Base-by-base conservation (phyloP, 2,329 filamentous ascomycete species). In the Beauveria scarabaeidicola region DNA sequence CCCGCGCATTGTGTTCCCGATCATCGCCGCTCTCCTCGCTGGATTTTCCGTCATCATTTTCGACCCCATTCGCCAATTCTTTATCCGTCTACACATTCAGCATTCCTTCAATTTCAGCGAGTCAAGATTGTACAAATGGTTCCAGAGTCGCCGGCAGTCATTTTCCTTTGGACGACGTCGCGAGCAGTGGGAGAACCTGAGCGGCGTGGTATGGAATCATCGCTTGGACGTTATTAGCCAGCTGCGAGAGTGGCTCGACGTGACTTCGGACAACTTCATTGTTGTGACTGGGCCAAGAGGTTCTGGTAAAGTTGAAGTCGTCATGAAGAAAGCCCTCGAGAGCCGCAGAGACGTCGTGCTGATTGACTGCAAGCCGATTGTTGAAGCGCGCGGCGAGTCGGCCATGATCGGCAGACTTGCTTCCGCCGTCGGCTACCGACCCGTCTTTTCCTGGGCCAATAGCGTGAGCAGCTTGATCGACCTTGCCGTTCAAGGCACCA, bases 381-480 rank as follows among this genome's bases (percentile, higher is more conserved):
- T 93, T 61, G 93, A 97, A 72, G 91, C 93, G 1, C 85, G 89
- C 58, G 92, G 94, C 5, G 94, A 99, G 69, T 86, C 87, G 8
- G 84, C 86, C 3, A 96, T 90, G 0, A 96, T 99, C 67, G 84
- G 84, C 62, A 86, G 88, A 44, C 86, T 94, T 6, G 94, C 93
- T 1, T 76, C 79, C 1, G 85, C 92, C 64, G 92, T 97, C 52
- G 93, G 94, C 9, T 97, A 97, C 70, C 81, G 89, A 9, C 94
- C 94, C 0, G 85, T 99, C 0, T 99, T 99, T 71, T 95, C 90
- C 0, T 97, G 92, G 90, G 89, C 95, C 75, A 97, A 97, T 73
- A 96, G 86, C 68, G 84, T 97, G 64, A 96, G 90, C 73, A 96
- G 91, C 70, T 84, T 97, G 74, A 80, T 96, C 64, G 94, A 97